Evolutionary conservation across 306 rosid genomes (phyloP).

Genomic region (Leucaena leucocephala): DNA sequence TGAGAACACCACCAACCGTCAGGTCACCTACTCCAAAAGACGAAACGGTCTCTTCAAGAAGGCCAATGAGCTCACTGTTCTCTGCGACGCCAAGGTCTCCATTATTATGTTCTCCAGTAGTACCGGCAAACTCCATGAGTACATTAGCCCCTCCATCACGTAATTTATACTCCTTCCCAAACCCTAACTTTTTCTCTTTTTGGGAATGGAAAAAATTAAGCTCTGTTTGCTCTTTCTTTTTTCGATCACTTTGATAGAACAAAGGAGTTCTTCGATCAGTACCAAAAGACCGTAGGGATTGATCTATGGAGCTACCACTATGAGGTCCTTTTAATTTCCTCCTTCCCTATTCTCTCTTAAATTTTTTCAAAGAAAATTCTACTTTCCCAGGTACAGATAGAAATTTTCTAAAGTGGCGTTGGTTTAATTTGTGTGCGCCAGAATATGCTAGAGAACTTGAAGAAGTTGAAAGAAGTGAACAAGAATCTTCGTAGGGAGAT

Average conservation of each 20-base stretch:
- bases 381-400: too few relatives aligned
- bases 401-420: conserved; percentile 6
- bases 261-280: conserved; percentile 75
- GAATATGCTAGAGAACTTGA: conserved; percentile 77
- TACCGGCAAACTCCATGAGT: conserved; percentile 73
- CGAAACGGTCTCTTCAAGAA: conserved; percentile 87
- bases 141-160: conserved; percentile 69
- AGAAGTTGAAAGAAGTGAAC: conserved; percentile 64
- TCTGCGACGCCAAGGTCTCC: conserved; percentile 87
- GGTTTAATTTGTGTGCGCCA: conserved; percentile 22
- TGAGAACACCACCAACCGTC: conserved; percentile 78
- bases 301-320: conserved; percentile 85
- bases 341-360: background rate
- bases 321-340: conserved; percentile 48
- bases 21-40: conserved; percentile 85
- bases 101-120: conserved; percentile 68
- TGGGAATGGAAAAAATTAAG: background rate
- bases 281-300: conserved; percentile 54
- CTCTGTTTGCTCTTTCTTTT: background rate
- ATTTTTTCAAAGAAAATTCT: background rate
- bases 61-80: conserved; percentile 85
- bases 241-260: conserved; percentile 40
- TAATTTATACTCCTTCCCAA: conserved; percentile 10
- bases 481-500: conserved; percentile 73
- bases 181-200: conserved; percentile 11